Conservation (phyloP, 352 stramenopile species). For the Globisporangium splendens region DNA sequence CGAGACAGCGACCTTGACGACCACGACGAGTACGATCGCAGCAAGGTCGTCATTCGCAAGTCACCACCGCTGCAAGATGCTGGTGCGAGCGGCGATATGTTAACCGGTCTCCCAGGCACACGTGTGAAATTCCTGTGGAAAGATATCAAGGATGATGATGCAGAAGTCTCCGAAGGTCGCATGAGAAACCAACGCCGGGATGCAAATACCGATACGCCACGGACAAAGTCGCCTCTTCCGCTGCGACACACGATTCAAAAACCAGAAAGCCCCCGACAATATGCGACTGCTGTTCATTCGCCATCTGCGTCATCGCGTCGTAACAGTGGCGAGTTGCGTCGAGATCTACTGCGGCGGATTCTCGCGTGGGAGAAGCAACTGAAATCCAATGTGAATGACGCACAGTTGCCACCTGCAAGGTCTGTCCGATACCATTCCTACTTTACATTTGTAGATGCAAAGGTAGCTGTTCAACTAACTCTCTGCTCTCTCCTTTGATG, state of each 20-base stretch:
- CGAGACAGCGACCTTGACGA: not conserved
- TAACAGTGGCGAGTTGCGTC: not conserved
- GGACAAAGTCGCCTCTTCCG: not conserved
- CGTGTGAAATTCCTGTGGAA: slow-evolving; percentile 15
- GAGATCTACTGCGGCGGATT: slow-evolving; percentile 4
- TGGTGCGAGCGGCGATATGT: not conserved
- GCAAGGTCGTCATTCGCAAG: slow-evolving; percentile 1
- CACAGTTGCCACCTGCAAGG: not conserved
- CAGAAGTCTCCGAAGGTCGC: too few species aligned
- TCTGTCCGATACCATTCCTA: too few species aligned
- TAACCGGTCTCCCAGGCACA: not conserved
- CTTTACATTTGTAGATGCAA: too few species aligned
- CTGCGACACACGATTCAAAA: not conserved
- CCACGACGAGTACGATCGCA: slow-evolving; percentile 11
- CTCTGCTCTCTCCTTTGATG: too few species aligned
- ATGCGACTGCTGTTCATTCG: not conserved
- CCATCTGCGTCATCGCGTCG: not conserved
- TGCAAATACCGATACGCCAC: not conserved
- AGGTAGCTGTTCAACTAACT: too few species aligned
- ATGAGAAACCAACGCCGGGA: not conserved
- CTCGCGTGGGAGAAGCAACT: slow-evolving; percentile 6
- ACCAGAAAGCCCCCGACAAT: not conserved
- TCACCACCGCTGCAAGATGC: too few species aligned
- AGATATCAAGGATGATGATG: slow-evolving; percentile 8
- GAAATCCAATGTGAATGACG: not conserved